Base-by-base conservation (phyloP, 78 protist species). In the Acrasis kona region DNA sequence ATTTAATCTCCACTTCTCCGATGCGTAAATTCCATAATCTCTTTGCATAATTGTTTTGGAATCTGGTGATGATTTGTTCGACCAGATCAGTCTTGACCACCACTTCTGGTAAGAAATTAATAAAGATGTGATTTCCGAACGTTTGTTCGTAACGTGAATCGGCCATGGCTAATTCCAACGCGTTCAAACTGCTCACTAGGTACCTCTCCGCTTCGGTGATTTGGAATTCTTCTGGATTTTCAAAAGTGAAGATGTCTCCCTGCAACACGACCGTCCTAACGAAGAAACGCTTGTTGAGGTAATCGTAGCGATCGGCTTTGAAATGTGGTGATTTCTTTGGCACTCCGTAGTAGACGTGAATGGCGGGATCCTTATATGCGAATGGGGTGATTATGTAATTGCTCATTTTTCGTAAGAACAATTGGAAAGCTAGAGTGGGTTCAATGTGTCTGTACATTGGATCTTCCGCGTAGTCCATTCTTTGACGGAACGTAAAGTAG, bases 351-450 rank as follows among this genome's bases (percentile, higher is more conserved):
- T 94, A 92, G 38, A 92, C 39, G 70, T 91, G 96, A 50, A 82
- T 37, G 19, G 5, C 5, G 12, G 9, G 79, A 40, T 42, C 39
- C 41, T 39, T 70, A 57, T 41, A 31, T 41, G 10, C 58, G 32
- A 64, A 40, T 80, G 66, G 39, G 81, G 50, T 82, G 29, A 93
- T 57, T 70, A 87, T 72, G 78, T 81, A 95, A 82, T 92, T 86
- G 7, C 29, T n/a, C 66, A 95, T 38, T 28, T 84, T 72, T 32
- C 71, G 57, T 35, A 95, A 78, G 71, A 91, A 96, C 27, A 95
- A 85, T 65, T 80, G 75, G 87, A 84, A 81, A 2, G 94, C 95
- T 76, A 88, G 76, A 0, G 97, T 86, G 0, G 98, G 95, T 34
- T 86, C 95, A 35, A 91, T 40, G 81, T 92, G 87, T 77, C 98